phyloP scores from a whole-genome alignment of 768 basidiomycete genomes.

The Sporobolomyces roseus region DNA sequence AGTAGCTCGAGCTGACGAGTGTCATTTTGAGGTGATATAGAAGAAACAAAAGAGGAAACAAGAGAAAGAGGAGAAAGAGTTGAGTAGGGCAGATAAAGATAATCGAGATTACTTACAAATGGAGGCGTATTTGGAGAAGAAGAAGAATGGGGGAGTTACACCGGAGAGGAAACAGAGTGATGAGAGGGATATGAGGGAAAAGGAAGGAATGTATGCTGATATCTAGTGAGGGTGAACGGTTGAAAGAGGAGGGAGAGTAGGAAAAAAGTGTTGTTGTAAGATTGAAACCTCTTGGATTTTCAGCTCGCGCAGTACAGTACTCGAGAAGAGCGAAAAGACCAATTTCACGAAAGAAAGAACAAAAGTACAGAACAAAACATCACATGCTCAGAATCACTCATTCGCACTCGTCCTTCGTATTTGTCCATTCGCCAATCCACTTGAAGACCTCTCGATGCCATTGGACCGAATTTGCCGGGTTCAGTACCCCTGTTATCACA shows the following conservation, averaged over 20 bases:
- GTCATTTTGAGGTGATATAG: not conserved
- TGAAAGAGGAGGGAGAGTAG: too few relatives aligned
- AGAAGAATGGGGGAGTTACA: not conserved
- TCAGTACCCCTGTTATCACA: slow-evolving; percentile 56
- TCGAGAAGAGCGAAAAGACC: too few relatives aligned
- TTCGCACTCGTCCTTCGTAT: too few relatives aligned
- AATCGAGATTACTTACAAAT: slow-evolving; percentile 18
- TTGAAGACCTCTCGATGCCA: slow-evolving; percentile 94
- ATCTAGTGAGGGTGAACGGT: too few relatives aligned
- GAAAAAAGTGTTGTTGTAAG: too few relatives aligned
- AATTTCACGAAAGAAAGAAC: too few relatives aligned
- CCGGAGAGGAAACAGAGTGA: not conserved
- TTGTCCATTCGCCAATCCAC: slow-evolving; percentile 51
- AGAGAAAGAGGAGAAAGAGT: not conserved
- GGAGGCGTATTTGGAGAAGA: slow-evolving; percentile 5
- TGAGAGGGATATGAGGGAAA: too few relatives aligned
- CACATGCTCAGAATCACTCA: too few relatives aligned
- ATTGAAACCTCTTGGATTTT: too few relatives aligned
- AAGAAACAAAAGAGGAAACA: slow-evolving; percentile 20
- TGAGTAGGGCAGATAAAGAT: slow-evolving; percentile 20
- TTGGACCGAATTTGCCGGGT: slow-evolving; percentile 52
- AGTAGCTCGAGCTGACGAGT: not conserved
- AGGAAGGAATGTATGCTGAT: too few relatives aligned
- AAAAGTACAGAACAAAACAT: too few relatives aligned
- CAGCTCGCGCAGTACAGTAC: too few relatives aligned